Conservation (phyloP, 306 rosid species). For the Vicia sativa region DNA sequence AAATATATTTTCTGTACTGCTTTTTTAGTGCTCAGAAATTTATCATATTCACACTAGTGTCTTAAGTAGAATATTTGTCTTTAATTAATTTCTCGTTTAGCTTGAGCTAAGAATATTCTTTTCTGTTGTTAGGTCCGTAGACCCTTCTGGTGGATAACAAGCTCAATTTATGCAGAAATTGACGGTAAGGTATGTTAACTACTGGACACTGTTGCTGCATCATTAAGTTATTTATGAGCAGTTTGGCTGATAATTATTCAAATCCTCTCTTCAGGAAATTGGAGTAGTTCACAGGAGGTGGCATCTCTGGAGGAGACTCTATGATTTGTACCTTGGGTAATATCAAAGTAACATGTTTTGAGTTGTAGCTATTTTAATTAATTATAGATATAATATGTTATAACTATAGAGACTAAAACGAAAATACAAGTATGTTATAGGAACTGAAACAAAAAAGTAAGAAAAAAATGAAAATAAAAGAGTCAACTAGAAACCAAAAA, state of each 20-base stretch:
- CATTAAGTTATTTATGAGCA: conserved; percentile 25
- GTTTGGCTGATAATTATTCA: conserved; percentile 40
- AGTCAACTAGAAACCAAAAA: not conserved
- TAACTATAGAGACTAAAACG: not conserved
- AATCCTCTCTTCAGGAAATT: conserved; percentile 66
- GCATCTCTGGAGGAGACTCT: conserved; percentile 97
- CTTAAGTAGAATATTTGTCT: conserved; percentile 11
- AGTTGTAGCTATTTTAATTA: not conserved
- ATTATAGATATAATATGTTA: not conserved
- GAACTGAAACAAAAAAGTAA: conserved; percentile 3
- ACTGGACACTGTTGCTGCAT: conserved; percentile 15
- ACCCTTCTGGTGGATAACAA: conserved; percentile 99
- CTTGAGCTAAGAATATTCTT: conserved; percentile 38
- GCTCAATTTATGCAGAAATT: conserved; percentile 93
- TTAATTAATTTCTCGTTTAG: conserved; percentile 29
- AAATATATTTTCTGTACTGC: conserved; percentile 9
- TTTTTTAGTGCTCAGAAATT: conserved; percentile 20
- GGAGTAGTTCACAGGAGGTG: conserved; percentile 97
- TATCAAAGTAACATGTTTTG: conserved; percentile 35
- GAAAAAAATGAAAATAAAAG: not conserved
- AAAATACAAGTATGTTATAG: not conserved
- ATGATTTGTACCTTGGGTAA: conserved; percentile 97
- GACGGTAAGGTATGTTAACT: conserved; percentile 78
- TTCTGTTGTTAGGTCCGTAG: conserved; percentile 72
- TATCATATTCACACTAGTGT: not conserved